A percentile compares a stretch with the other conserved stretches of the same genome.
Conservation (phyloP, 1,139 yeast genomes). For the Candida dubliniensis region DNA sequence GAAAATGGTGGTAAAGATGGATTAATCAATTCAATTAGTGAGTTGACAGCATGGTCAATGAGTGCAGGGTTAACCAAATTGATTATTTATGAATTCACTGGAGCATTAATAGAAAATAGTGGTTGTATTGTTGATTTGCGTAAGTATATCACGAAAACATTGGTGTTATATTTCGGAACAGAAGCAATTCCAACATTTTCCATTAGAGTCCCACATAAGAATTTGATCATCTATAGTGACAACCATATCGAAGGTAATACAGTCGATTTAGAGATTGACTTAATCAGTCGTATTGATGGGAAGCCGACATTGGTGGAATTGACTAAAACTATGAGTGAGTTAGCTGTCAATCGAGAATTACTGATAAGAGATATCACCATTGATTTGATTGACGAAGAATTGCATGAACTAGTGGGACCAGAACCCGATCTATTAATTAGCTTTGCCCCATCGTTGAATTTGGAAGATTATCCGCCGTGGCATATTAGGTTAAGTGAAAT, state of each 20-base stretch:
- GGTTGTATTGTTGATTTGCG: constrained; percentile 56
- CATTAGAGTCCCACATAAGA: constrained; percentile 63
- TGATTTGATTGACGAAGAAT: constrained; percentile 71
- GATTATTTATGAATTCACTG: constrained; percentile 78
- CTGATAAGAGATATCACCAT: constrained; percentile 69
- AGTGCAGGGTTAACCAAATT: constrained; percentile 78
- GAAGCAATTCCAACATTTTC: constrained; percentile 62
- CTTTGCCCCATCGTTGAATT: constrained; percentile 82
- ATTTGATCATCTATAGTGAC: constrained; percentile 44
- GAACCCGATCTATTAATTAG: constrained; percentile 88
- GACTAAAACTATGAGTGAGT: constrained; percentile 80
- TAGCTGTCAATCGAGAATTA: constrained; percentile 64
- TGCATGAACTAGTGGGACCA: constrained; percentile 72
- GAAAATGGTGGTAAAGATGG: constrained; percentile 91
- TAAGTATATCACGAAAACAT: constrained; percentile 57
- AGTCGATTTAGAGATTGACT: constrained; percentile 59
- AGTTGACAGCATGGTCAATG: constrained; percentile 81
- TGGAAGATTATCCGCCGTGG: constrained; percentile 98
- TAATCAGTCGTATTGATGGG: constrained; percentile 80
- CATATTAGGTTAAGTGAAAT: constrained; percentile 87
- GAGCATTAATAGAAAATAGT: constrained; percentile 48
- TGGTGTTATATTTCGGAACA: constrained; percentile 75
- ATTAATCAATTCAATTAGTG: constrained; percentile 72
- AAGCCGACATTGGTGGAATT: constrained; percentile 86
- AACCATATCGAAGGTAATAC: constrained; percentile 17